A percentile compares a stretch with the other conserved stretches of the same genome.
These are phyloP conservation scores for Pseudogymnoascus sp. DNA, from an alignment of 2,329 filamentous ascomycete genomes.

Conservation along the genomic window DNA sequence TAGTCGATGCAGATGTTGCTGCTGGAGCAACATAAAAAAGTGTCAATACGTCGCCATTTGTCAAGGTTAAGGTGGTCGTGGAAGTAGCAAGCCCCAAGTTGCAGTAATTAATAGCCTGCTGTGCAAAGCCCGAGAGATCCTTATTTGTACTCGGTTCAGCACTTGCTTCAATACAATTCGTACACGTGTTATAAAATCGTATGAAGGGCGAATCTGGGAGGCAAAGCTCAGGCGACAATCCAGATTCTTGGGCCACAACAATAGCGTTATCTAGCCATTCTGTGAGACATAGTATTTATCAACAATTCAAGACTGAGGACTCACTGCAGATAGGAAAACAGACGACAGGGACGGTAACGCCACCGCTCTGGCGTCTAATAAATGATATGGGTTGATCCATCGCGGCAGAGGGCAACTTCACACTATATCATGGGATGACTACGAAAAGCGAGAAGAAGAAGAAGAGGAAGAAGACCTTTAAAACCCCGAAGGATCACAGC, in stretches of 20 bases:
- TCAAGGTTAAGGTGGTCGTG: conserved; percentile 10
- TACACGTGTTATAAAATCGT: not conserved
- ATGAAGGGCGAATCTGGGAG: not conserved
- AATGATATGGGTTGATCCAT: no score
- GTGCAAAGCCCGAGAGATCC: not conserved
- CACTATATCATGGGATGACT: not conserved
- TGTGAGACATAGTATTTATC: not conserved
- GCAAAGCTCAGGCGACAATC: not conserved
- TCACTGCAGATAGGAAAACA: not conserved
- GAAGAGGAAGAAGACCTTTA: not conserved
- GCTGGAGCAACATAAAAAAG: conserved; percentile 5
- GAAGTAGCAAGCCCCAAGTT: not conserved
- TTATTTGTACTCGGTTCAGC: not conserved
- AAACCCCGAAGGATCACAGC: not conserved
- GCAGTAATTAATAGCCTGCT: not conserved
- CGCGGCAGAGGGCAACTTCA: not conserved
- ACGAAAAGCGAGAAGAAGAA: not conserved
- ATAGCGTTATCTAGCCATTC: not conserved
- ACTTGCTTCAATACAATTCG: not conserved
- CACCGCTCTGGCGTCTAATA: not conserved
- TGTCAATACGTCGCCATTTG: conserved; percentile 10
- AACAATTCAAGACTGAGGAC: not conserved
- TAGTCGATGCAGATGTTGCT: not conserved
- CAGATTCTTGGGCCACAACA: not conserved
- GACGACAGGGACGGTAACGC: not conserved